phyloP scores from a whole-genome alignment of 2,329 filamentous ascomycete species.

The Fusarium anguioides region DNA sequence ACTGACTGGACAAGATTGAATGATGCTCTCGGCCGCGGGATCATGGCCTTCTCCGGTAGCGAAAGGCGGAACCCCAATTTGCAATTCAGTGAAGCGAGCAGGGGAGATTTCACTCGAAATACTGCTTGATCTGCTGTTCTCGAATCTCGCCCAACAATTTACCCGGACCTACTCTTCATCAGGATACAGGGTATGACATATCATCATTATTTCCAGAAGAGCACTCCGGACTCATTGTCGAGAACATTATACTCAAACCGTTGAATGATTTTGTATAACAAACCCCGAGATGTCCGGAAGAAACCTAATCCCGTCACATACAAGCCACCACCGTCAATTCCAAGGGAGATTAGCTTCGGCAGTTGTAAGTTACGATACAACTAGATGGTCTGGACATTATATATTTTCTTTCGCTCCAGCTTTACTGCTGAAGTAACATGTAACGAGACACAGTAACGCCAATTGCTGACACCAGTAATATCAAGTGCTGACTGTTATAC shows the following conservation, averaged over 20 bases:
- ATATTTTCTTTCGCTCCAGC: background rate
- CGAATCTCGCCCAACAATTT: background rate
- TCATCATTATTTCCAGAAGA: background rate
- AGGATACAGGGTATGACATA: background rate
- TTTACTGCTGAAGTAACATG: background rate
- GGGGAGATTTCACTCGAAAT: constrained; percentile 22
- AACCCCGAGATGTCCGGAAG: constrained; percentile 9
- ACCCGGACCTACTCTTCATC: background rate
- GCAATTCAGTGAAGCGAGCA: background rate
- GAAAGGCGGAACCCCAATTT: constrained; percentile 10
- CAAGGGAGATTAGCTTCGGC: constrained; percentile 8
- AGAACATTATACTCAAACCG: background rate
- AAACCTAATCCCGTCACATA: constrained; percentile 10
- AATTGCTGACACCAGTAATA: background rate
- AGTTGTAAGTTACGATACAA: background rate
- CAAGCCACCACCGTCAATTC: background rate
- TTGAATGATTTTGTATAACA: background rate
- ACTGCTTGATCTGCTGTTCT: constrained; percentile 3
- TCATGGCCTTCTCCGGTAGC: constrained; percentile 13
- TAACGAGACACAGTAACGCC: background rate
- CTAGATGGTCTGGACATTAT: background rate
- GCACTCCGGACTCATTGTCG: constrained; percentile 19
- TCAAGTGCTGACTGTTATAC: background rate
- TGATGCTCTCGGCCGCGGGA: constrained; percentile 25
- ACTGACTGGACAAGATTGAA: background rate